A percentile compares a stretch with the other conserved stretches of the same genome.
Evolutionary conservation across 1,284 basidiomycete genomes (phyloP).

Genomic region (Fomitopsis betulina): DNA sequence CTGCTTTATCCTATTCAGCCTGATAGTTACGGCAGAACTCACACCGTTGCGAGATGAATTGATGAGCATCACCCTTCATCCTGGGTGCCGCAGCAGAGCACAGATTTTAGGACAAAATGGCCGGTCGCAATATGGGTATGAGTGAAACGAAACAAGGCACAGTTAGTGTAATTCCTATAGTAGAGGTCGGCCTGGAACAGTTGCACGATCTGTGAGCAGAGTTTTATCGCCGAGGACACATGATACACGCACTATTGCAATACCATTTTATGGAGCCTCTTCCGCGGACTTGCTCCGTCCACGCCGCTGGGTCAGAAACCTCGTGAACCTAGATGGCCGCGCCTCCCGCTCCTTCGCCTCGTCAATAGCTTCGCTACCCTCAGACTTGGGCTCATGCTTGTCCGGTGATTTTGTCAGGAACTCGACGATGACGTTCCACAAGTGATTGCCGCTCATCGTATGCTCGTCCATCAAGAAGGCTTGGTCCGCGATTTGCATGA

Average conservation of each 20-base stretch:
- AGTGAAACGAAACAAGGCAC: too few species aligned
- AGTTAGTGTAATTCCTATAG: too few species aligned
- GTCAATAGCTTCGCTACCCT: background rate
- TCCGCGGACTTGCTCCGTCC: background rate
- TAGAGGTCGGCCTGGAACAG: too few species aligned
- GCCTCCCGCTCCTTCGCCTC: conserved; percentile 9
- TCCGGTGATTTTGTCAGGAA: conserved; percentile 46
- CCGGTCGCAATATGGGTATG: too few species aligned
- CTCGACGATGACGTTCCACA: conserved; percentile 65
- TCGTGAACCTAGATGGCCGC: conserved; percentile 22
- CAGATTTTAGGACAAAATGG: too few species aligned
- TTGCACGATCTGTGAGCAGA: too few species aligned
- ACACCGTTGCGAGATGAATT: too few species aligned
- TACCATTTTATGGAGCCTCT: background rate
- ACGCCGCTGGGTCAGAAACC: conserved; percentile 20
- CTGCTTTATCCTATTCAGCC: too few species aligned
- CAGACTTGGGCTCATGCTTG: conserved; percentile 12
- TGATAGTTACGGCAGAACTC: too few species aligned
- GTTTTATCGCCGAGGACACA: background rate
- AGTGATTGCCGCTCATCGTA: conserved; percentile 56
- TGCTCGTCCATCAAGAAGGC: conserved; percentile 51
- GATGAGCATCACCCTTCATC: too few species aligned
- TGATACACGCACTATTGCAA: background rate
- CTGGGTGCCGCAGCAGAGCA: too few species aligned
- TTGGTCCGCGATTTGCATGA: conserved; percentile 69